Evolutionary conservation across 2,329 filamentous ascomycete species (phyloP).

Genomic region (Penicillium italicum): DNA sequence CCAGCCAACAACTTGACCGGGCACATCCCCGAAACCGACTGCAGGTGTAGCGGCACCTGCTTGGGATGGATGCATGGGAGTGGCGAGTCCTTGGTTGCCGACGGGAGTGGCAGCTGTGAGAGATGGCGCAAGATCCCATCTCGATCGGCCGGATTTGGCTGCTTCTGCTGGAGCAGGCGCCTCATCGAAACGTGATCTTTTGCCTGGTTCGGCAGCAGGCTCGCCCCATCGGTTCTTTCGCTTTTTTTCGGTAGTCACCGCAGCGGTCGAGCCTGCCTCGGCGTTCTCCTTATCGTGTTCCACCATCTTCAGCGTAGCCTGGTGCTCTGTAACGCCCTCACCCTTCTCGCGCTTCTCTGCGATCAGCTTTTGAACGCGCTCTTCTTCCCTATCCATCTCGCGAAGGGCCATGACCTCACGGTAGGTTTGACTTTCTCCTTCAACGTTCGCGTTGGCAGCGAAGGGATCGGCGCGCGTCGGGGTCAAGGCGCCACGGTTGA

Average conservation of each 20-base stretch:
- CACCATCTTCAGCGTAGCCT: constrained; percentile 68
- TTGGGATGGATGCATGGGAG: constrained; percentile 71
- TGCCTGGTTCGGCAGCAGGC: constrained; percentile 28
- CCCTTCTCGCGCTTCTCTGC: constrained; percentile 66
- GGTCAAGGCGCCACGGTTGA: constrained; percentile 74
- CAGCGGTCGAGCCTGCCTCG: constrained; percentile 65
- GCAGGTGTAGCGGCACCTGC: constrained; percentile 50
- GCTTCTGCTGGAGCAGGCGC: constrained; percentile 58
- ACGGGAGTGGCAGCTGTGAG: constrained; percentile 65
- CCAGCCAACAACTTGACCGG: constrained; percentile 71
- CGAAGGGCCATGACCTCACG: constrained; percentile 85
- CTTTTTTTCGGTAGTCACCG: constrained; percentile 64
- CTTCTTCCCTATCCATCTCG: constrained; percentile 90
- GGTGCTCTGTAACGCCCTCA: constrained; percentile 62
- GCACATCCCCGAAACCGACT: constrained; percentile 70
- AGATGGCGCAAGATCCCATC: constrained; percentile 86
- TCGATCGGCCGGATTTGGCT: constrained; percentile 68
- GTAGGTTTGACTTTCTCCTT: constrained; percentile 74
- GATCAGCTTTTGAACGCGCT: constrained; percentile 75
- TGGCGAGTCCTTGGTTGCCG: constrained; percentile 69
- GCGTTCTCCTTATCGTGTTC: constrained; percentile 66
- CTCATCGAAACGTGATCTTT: constrained; percentile 69
- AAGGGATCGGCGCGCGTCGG: constrained; percentile 85
- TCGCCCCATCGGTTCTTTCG: constrained; percentile 91
- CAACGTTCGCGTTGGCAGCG: constrained; percentile 66